These are phyloP conservation scores for Geopyxis carbonaria DNA, from an alignment of 495 filamentous ascomycete genomes.

Conservation along the genomic window DNA sequence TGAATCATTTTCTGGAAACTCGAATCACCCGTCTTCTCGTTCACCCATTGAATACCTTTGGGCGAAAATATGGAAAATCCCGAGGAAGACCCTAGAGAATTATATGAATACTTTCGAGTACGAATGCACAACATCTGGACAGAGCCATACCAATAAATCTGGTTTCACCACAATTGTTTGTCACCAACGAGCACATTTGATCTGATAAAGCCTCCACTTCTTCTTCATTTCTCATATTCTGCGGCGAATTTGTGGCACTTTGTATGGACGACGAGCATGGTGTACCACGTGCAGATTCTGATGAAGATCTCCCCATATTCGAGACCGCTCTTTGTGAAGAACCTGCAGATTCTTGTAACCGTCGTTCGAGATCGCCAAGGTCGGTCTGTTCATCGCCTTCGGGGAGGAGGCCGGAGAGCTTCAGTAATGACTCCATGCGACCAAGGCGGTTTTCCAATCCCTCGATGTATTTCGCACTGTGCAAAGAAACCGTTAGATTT, in stretches of 20 bases:
- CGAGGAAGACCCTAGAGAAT: conserved; percentile 89
- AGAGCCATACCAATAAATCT: conserved; percentile 69
- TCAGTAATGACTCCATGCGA: conserved; percentile 80
- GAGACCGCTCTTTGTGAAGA: conserved; percentile 15
- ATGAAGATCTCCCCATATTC: conserved; percentile 19
- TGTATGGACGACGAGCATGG: conserved; percentile 23
- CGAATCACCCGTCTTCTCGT: conserved; percentile 85
- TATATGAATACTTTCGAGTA: conserved; percentile 10
- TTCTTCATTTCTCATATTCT: conserved; percentile 32
- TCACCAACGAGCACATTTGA: conserved; percentile 99
- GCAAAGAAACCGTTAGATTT: neutral
- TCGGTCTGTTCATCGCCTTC: conserved; percentile 79
- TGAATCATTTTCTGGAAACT: conserved; percentile 96
- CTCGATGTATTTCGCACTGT: conserved; percentile 92
- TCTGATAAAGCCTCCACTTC: conserved; percentile 85
- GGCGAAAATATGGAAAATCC: conserved; percentile 98
- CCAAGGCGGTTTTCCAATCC: conserved; percentile 86
- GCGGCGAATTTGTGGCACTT: conserved; percentile 20
- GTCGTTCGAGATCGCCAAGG: conserved; percentile 38
- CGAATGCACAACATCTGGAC: conserved; percentile 5
- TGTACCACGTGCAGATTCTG: conserved; percentile 21
- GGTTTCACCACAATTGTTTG: conserved; percentile 88
- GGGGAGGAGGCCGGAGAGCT: conserved; percentile 70
- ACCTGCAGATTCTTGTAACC: conserved; percentile 21
- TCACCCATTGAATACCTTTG: conserved; percentile 97